Conservation (phyloP, 1,284 basidiomycete genomes). For the Leccinum pachyderme region DNA sequence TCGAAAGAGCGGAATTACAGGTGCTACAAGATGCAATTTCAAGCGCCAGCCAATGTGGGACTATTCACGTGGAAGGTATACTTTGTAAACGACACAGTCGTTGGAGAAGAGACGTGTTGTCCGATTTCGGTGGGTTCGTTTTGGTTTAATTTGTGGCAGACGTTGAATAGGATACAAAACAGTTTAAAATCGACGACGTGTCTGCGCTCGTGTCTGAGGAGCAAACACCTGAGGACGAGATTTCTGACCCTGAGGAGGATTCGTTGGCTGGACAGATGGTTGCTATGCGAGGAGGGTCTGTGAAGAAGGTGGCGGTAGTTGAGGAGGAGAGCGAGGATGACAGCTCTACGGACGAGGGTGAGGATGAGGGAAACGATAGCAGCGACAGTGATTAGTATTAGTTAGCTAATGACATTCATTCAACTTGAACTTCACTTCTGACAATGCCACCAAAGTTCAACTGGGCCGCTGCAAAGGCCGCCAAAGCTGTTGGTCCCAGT, state of each 20-base stretch:
- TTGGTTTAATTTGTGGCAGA: neutral
- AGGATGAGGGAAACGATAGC: slow-evolving; percentile 13
- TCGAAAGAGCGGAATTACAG: slow-evolving; percentile 68
- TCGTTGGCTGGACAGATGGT: slow-evolving; percentile 98
- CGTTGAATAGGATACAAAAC: slow-evolving; percentile 2
- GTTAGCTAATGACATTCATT: too few species aligned
- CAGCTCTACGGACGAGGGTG: slow-evolving; percentile 31
- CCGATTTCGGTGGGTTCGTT: slow-evolving; percentile 63
- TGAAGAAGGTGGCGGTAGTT: slow-evolving; percentile 57
- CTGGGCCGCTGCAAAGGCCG: slow-evolving; percentile 65
- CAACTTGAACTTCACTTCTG: too few species aligned
- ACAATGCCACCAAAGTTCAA: slow-evolving; percentile 36
- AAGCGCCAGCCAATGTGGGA: slow-evolving; percentile 85
- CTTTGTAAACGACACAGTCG: slow-evolving; percentile 83
- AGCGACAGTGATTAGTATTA: slow-evolving; percentile 31
- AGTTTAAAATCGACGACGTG: slow-evolving; percentile 84
- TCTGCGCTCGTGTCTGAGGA: slow-evolving; percentile 59
- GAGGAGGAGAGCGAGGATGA: slow-evolving; percentile 49
- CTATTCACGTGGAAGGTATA: slow-evolving; percentile 89
- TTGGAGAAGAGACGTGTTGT: slow-evolving; percentile 76
- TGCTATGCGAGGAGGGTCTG: slow-evolving; percentile 87
- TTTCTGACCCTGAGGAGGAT: slow-evolving; percentile 96
- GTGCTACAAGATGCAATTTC: slow-evolving; percentile 90
- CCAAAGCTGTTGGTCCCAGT: slow-evolving; percentile 67
- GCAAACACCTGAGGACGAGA: slow-evolving; percentile 78